Base-by-base conservation (phyloP, 768 basidiomycete genomes). In the Boletus pseudo-olivaceus region DNA sequence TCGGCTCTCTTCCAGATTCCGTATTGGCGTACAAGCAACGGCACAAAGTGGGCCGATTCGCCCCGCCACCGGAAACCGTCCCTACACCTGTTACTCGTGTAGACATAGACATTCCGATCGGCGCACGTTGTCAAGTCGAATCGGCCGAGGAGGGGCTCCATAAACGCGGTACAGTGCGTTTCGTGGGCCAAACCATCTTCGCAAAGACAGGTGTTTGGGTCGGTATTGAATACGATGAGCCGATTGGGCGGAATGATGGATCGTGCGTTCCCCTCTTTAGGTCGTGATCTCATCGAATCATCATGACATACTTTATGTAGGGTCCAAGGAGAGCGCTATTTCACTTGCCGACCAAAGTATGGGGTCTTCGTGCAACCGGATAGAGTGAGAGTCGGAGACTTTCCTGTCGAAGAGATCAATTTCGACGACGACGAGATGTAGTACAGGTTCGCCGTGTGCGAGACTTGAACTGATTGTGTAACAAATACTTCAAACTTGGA, bases 191-290 rank as follows among this genome's bases (percentile, higher is more conserved):
- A 35, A 92, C 94, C 0, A 77, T 79, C 52, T 97, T 98, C 65
- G 81, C 78, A 54, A 81, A 76, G 14, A 66, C 71, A 4, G 83
- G 87, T 0, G 70, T 83, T 1, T 98, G 95, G 95, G 81, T 98
- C 1, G 96, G 96, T 0, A 77, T 98, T 19, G 92, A 96, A 68
- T 91, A 94, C 65, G 96, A 98, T 66, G 96, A 98, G 63, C 95
- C 96, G 4, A 78, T 92, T 23, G 96, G 96, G 11, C 98, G 95
- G 75, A 94, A 95, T 57, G 90, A 98, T 68, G 96, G 96, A 61
- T 86, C 85, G 94, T 96, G 67, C 73, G 93, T 84, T 9, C 15
- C 26, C 6, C 37, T 35, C 39, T 39, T 52, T 49, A 19, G 3
- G 29, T 42, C 8, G 20, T 12, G 30, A 47, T 37, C 27, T 41